Base-by-base conservation (phyloP, 495 filamentous ascomycete genomes). In the Trichoderma parareesei region DNA sequence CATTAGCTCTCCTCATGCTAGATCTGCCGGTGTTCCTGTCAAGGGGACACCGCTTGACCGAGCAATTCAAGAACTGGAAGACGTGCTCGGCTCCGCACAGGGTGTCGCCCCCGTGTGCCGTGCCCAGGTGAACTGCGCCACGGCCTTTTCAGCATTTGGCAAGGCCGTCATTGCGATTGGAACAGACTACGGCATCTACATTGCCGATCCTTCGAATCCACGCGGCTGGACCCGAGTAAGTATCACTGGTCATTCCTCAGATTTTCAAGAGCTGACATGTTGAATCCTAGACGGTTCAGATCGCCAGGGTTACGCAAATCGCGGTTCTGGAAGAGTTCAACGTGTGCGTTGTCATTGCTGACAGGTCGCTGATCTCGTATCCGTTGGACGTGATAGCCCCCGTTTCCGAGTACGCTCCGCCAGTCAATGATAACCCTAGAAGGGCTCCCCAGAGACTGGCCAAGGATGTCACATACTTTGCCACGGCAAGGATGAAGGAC, bases 261-360 rank as follows among this genome's bases (percentile, higher is more conserved):
- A 16, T 8, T 37, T 48, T 16, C 13, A 44, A 27, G 10, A 11
- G 8, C 62, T 64, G 53, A 64, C 43, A 11, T 18, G 9, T 0
- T 49, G 18, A 43, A 2, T n/a, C 20, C 3, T 65, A 92, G 87
- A 84, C 89, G 14, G 93, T 97, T 41, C 81, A 84, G 63, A 85
- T 87, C 65, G 75, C 73, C 60, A 85, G 86, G 62, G 94, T 98
- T 13, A 93, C 95, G 2, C 94, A 98, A 75, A 88, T 98, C 62
- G 88, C 94, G 2, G 91, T 98, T 2, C 84, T 98, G 46, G 94
- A 98, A 71, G 95, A 98, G 61, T 98, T 97, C 76, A 92, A 89
- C 60, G 81, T 97, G 57, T 90, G 96, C 70, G 81, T 98, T 27
- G 82, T 98, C 57, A 90, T 98, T 66, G 82, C 93, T 0, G 95